Percentiles rank a stretch among this genome's conserved stretches.
These are phyloP conservation scores for Salvia splendens DNA, from an alignment of 257 asterid genomes.

Conservation along the genomic window DNA sequence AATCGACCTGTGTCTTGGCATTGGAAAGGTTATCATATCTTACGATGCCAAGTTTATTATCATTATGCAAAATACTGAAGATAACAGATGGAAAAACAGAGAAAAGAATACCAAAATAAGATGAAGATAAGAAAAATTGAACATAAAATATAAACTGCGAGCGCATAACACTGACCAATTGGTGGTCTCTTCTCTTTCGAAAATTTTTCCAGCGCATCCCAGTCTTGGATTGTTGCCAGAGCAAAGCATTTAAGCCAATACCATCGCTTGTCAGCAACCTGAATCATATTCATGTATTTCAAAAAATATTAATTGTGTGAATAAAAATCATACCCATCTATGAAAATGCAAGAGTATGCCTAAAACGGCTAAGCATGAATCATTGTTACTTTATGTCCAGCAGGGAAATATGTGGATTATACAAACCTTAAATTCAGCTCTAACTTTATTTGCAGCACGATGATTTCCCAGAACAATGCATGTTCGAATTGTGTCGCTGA, in stretches of 20 bases:
- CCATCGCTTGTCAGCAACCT: slow-evolving; percentile 97
- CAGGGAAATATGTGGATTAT: slow-evolving; percentile 9
- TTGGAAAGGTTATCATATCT: background rate
- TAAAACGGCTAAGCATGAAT: background rate
- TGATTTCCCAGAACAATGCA: slow-evolving; percentile 90
- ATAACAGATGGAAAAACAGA: slow-evolving; percentile 14
- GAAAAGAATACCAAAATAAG: slow-evolving; percentile 13
- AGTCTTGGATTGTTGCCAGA: slow-evolving; percentile 85
- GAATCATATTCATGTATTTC: slow-evolving; percentile 37
- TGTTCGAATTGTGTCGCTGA: slow-evolving; percentile 94
- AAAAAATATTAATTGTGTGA: background rate
- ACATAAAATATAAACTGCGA: slow-evolving; percentile 5
- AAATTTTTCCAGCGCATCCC: slow-evolving; percentile 89
- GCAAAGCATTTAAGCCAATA: slow-evolving; percentile 98
- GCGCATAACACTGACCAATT: slow-evolving; percentile 51
- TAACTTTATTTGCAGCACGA: slow-evolving; percentile 78
- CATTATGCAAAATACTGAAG: slow-evolving; percentile 8
- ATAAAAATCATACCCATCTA: background rate
- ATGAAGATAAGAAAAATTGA: no score
- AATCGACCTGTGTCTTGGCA: no score
- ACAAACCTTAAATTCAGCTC: slow-evolving; percentile 82
- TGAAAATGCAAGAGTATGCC: slow-evolving; percentile 16
- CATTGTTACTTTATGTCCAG: background rate
- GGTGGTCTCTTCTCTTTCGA: slow-evolving; percentile 94
- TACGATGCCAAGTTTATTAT: slow-evolving; percentile 11